Base-by-base conservation (phyloP, 2,329 filamentous ascomycete species). In the Cercospora sp. region DNA sequence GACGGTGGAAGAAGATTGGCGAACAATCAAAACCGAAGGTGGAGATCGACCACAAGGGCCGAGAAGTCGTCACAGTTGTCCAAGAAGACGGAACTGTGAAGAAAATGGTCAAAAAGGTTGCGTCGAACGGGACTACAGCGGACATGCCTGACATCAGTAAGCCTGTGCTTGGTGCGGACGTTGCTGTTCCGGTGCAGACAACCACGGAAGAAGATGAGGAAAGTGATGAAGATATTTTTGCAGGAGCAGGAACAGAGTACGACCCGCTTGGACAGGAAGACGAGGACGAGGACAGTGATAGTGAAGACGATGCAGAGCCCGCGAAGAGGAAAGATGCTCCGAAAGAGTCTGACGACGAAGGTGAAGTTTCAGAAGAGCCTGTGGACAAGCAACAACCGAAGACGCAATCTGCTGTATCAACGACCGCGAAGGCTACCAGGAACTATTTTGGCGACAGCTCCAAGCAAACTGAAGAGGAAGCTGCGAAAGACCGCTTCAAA, bases 41-140 rank as follows among this genome's bases (percentile, higher is more conserved):
- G 55, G 87, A 89, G 75, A 80, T 82, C 9, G 87, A 89, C 71
- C 81, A 83, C 55, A 81, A 74, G 75, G 87, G 77, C 64, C 81
- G 86, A 60, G 87, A 90, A 72, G 83, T 90, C 2, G 78, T 90
- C 13, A 83, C 88, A 42, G 84, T 86, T 16, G 85, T 85, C 6
- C 86, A 88, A 69, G 83, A 84, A 20, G 81, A 89, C 64, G 88
- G 87, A 13, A 87, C 85, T 48, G 84, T 86, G 63, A 90, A 89
- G 77, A 82, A 85, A 69, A 89, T 88, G 75, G 81, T 87, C 18
- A 81, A 85, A 69, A 89, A 87, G 80, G 77, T 84, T 57, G 79
- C 67, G 10, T 60, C 63, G 53, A 65, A 74, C 33, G 69, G 66
- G 13, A 42, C 70, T 28, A 55, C 59, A 39, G 65, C 66, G 61